Evolutionary conservation across 2,329 filamentous ascomycete genomes (phyloP), one percentile per base, ranked within the genome.

Genomic region (Ophiognomonia clavigignenti-juglandacearum): DNA sequence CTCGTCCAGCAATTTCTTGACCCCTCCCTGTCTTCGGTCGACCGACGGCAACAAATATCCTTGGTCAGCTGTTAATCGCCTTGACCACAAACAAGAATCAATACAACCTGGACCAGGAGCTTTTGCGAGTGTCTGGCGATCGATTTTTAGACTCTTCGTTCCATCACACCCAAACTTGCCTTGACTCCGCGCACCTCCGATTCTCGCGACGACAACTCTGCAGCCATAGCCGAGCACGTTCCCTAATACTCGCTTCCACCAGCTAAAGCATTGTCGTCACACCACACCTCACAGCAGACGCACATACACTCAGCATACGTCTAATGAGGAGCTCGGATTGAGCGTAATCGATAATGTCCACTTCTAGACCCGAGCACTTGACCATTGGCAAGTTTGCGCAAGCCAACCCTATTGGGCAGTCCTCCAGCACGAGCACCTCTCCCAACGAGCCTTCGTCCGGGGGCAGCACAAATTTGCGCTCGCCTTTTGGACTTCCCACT

Each of bases 301-400:
- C 46, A 40, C 29, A 43, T 38, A 52, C 47, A 41, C 57, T 56
- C 65, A 58, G 36, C 29, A 40, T 38, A 52, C 47, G 43, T 58
- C 57, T 65, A 58, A 76, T 74, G 72, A 75, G 66, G 18, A 36
- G 68, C 66, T 69, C 61, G 64, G 65, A 71, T 45, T 42, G 46
- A 68, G 70, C 62, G 72, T 88, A 90, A 90, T 90, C 75, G 80
- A 90, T 92, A 90, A 95, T 96, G 90, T 86, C 88, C 76, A 88
- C 80, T 71, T 77, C 85, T 68, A 85, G 89, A 80, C 82, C 88
- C 62, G 88, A 95, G 66, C 87, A 92, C 67, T 80, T 93, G 74
- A 85, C 85, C 65, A 82, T 93, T 68, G 88, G 88, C 72, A 91
- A 88, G 69, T 80, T 88, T 57, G 77, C 83, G 51, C 82, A 85